Evolutionary conservation across 2,329 filamentous ascomycete species (phyloP).

Genomic region (Davidsoniella virescens): DNA sequence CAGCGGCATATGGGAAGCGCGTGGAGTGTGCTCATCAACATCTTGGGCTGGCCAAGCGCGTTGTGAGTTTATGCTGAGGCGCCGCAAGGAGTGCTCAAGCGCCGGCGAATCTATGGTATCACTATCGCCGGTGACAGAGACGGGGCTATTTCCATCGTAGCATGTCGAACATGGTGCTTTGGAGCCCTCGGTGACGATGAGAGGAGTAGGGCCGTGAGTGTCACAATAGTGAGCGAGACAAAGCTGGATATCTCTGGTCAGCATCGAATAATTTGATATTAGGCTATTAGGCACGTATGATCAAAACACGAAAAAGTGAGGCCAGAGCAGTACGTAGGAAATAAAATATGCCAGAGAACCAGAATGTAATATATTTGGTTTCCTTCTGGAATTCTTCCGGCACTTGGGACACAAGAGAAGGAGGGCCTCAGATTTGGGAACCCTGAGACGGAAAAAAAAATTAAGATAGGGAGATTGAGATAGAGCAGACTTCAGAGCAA

Average conservation of each 20-base stretch:
- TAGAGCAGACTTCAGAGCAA: background rate
- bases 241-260: constrained; percentile 32
- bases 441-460: background rate
- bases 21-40: constrained; percentile 8
- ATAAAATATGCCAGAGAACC: background rate
- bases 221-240: constrained; percentile 58
- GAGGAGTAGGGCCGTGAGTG: constrained; percentile 49
- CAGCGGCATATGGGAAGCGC: constrained; percentile 13
- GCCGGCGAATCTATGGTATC: constrained; percentile 1
- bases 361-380: background rate
- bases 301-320: background rate
- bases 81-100: constrained; percentile 7
- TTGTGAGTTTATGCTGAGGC: background rate
- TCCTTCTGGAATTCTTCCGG: no score
- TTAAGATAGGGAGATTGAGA: background rate
- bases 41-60: background rate
- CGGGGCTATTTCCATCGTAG: constrained; percentile 28
- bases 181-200: constrained; percentile 54
- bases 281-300: background rate
- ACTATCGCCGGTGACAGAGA: constrained; percentile 13
- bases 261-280: background rate
- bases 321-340: background rate
- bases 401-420: background rate
- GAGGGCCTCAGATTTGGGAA: background rate
- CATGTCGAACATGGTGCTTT: constrained; percentile 44